Evolutionary conservation across 257 asterid genomes (phyloP).

Genomic region (Rhazya stricta): DNA sequence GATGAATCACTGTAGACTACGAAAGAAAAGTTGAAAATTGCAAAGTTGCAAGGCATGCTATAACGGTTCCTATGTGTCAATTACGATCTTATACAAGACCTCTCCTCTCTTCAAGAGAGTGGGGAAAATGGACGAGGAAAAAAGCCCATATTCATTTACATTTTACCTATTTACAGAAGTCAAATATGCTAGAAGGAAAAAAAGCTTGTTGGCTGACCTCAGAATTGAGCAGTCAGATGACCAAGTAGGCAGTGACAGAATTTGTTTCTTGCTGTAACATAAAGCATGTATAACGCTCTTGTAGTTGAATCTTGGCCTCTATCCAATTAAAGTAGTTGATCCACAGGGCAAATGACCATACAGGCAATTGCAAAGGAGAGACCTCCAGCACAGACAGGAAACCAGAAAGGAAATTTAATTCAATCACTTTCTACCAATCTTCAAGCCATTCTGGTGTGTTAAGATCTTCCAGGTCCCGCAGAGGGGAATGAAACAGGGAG

Average conservation of each 20-base stretch:
- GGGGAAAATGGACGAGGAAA: not conserved
- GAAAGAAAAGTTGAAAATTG: not conserved
- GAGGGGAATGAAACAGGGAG: constrained; percentile 39
- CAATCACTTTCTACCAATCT: constrained; percentile 50
- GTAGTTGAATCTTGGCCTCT: not conserved
- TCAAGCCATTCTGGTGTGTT: constrained; percentile 81
- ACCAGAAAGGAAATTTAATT: not conserved
- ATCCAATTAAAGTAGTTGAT: constrained; percentile 2
- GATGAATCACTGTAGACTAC: not conserved
- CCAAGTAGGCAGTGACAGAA: not conserved
- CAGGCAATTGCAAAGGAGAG: constrained; percentile 1
- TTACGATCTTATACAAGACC: not conserved
- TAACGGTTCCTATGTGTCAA: not conserved
- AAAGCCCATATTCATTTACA: constrained; percentile 28
- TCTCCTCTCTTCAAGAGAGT: not conserved
- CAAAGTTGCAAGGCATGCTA: not conserved
- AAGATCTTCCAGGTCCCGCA: constrained; percentile 44
- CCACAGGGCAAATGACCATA: not conserved
- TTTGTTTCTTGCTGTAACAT: constrained; percentile 8
- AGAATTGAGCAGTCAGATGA: not conserved
- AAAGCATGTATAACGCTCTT: constrained; percentile 16
- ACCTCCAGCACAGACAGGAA: constrained; percentile 4
- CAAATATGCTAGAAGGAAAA: constrained; percentile 10
- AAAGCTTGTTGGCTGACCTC: constrained; percentile 24
- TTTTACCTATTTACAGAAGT: constrained; percentile 36